Conservation (phyloP, 208 protist species). For the Acanthamoeba culbertsoni region DNA sequence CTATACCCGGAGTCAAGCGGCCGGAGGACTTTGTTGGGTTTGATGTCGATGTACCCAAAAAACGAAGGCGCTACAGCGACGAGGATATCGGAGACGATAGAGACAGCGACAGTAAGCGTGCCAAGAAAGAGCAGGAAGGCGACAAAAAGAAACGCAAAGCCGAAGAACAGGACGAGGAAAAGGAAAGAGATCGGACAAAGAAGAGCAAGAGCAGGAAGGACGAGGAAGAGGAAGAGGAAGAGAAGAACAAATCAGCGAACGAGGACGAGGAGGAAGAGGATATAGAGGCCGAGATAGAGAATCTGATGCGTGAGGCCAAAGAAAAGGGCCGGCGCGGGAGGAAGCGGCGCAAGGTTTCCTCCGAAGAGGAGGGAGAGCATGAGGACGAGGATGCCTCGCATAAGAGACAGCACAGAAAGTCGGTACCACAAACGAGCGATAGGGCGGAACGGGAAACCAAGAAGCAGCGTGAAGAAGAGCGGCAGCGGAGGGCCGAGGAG, state of each 20-base stretch:
- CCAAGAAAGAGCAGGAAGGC: background rate
- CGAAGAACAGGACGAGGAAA: background rate
- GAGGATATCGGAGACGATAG: background rate
- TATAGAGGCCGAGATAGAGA: background rate
- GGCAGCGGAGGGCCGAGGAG: constrained; percentile 1
- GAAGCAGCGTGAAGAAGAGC: background rate
- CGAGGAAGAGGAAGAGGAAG: background rate
- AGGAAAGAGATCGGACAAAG: too few species aligned
- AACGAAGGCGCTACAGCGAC: too few species aligned
- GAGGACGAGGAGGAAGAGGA: background rate
- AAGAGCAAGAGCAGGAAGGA: background rate
- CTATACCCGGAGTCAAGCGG: background rate
- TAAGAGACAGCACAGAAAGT: background rate
- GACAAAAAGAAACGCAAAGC: background rate
- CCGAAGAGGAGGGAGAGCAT: background rate
- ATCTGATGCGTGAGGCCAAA: constrained; percentile 35
- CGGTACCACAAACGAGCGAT: too few species aligned
- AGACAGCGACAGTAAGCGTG: background rate
- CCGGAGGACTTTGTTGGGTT: background rate
- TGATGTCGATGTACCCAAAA: background rate
- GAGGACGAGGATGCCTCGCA: background rate
- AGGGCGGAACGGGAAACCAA: background rate
- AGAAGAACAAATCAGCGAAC: too few species aligned
- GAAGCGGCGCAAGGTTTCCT: background rate
- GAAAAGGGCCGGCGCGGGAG: constrained; percentile 30